A percentile compares a stretch with the other conserved stretches of the same genome.
Conservation (phyloP, 208 protist genomes). For the Eutreptiella sp. region DNA sequence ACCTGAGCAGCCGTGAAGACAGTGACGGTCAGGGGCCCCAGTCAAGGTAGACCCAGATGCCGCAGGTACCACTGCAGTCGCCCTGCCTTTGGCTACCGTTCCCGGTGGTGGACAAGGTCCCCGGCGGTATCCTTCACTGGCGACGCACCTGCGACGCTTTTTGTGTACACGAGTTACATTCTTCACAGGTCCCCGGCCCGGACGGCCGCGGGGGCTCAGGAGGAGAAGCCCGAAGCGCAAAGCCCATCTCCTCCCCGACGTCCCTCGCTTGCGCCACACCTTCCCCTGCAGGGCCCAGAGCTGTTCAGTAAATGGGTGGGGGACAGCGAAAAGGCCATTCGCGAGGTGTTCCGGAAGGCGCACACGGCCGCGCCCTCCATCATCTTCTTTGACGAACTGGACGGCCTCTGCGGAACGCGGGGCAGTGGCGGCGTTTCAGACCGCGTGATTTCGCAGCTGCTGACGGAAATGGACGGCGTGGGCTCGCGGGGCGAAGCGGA, state of each 20-base stretch:
- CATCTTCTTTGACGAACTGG: slow-evolving; percentile 90
- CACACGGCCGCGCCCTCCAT: slow-evolving; percentile 75
- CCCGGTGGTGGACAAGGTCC: too few relatives aligned
- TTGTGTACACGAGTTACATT: too few relatives aligned
- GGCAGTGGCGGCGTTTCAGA: slow-evolving; percentile 50
- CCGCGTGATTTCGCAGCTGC: slow-evolving; percentile 75
- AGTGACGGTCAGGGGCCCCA: too few relatives aligned
- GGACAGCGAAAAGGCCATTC: slow-evolving; percentile 82
- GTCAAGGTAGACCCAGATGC: too few relatives aligned
- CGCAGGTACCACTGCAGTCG: too few relatives aligned
- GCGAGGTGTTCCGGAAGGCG: slow-evolving; percentile 80
- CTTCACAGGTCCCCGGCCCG: too few relatives aligned
- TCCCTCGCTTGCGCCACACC: slow-evolving; percentile 17
- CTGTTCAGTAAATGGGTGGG: slow-evolving; percentile 89
- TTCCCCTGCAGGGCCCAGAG: slow-evolving; percentile 56
- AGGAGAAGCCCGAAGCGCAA: too few relatives aligned
- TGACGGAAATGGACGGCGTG: slow-evolving; percentile 87
- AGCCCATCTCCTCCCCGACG: slow-evolving; percentile 30
- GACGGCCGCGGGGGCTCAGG: too few relatives aligned
- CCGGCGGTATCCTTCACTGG: too few relatives aligned
- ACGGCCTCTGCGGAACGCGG: slow-evolving; percentile 51
- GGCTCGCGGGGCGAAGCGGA: slow-evolving; percentile 2
- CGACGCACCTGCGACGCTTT: too few relatives aligned
- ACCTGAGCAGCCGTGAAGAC: too few relatives aligned
- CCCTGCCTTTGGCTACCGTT: too few relatives aligned